These are phyloP conservation scores for Vicia villosa DNA, from an alignment of 306 rosid genomes.

Conservation along the genomic window DNA sequence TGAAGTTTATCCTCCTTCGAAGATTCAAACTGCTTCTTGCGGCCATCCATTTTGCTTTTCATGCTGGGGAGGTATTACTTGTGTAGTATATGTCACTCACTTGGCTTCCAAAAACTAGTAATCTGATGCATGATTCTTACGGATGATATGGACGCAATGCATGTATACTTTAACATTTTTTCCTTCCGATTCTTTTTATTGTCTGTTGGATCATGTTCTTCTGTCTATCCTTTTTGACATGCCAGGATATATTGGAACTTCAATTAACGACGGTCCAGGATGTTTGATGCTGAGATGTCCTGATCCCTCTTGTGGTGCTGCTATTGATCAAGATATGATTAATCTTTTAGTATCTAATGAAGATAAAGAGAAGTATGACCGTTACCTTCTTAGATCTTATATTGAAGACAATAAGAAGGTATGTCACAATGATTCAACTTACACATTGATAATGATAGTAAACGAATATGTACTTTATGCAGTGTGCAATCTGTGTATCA, in stretches of 20 bases:
- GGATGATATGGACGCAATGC: background rate
- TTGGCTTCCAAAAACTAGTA: constrained; percentile 2
- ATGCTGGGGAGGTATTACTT: constrained; percentile 63
- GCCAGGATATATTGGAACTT: constrained; percentile 63
- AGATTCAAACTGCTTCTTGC: constrained; percentile 55
- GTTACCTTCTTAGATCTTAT: constrained; percentile 73
- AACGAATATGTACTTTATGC: constrained; percentile 1
- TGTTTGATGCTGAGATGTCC: constrained; percentile 86
- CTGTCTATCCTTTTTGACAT: constrained; percentile 16
- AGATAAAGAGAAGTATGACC: constrained; percentile 62
- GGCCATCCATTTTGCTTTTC: constrained; percentile 71
- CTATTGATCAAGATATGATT: constrained; percentile 74
- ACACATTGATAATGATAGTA: constrained; percentile 10
- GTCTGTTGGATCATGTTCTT: constrained; percentile 16
- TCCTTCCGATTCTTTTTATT: background rate
- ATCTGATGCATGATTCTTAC: background rate
- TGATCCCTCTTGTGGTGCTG: constrained; percentile 71
- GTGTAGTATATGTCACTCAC: constrained; percentile 12
- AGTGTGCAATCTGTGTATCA: background rate
- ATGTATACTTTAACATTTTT: background rate
- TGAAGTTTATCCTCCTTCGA: constrained; percentile 45
- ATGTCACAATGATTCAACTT: constrained; percentile 19
- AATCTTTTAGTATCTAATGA: constrained; percentile 46
- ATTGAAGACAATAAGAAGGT: constrained; percentile 75
- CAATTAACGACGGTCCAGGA: constrained; percentile 81